Base-by-base conservation (phyloP, 805 yeast genomes). In the Yarrowia keelungensis region DNA sequence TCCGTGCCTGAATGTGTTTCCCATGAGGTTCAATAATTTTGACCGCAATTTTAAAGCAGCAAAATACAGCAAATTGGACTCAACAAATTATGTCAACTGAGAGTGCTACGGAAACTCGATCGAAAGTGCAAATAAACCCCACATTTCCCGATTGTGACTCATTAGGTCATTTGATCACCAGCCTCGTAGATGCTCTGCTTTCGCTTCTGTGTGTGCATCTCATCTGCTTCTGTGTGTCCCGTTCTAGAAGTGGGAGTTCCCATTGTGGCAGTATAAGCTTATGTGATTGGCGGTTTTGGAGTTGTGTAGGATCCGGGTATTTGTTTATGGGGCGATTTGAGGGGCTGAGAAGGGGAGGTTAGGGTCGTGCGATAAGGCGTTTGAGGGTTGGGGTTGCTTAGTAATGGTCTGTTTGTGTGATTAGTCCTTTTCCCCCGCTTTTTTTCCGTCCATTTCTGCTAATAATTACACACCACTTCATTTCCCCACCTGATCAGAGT, bases 211-310 rank as follows among this genome's bases (percentile, higher is more conserved):
- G 8, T 26, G 56, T 43, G 43, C 68, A 36, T 15, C 2, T 14
- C 39, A 19, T 16, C 56, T 42, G 69, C 65, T n/a, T 42, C 19
- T 39, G 36, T 5, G 32, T 11, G 59, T 26, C 56, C 51, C 69
- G 22, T 56, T 46, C 42, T 69, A 56, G 42, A 56, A 39, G 15
- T 45, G 39, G 42, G 19, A 54, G 54, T 50, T 69, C 62, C 62
- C 62, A 43, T 69, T 62, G 69, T 46, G 69, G 65, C 50, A 49
- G 47, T 8, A 32, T 50, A 36, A 49, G 58, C 45, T 26, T 64
- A 26, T 64, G 36, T 64, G 68, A 50, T 64, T 64, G 68, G 67
- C n/a, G 22, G 51, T n/a, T 16, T 8, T 15, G 16, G n/a, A 11
- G 26, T 16, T 7, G 36, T 8, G 35, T 7, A 8, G 14, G n/a